Conservation (phyloP, 1,284 basidiomycete species). For the Gomphus sp. region DNA sequence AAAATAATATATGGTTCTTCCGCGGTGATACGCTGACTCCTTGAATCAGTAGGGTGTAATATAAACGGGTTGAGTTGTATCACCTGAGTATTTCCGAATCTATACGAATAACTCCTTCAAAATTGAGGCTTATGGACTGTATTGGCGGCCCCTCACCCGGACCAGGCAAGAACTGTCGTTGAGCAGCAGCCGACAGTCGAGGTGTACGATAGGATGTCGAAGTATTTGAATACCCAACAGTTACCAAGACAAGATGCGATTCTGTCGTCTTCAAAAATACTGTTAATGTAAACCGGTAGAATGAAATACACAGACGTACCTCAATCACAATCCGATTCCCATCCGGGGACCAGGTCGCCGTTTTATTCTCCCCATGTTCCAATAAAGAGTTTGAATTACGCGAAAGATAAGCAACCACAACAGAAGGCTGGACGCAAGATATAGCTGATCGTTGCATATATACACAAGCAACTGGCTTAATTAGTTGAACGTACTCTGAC, state of each 20-base stretch:
- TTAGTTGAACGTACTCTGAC: constrained; percentile 54
- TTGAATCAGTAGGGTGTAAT: constrained; percentile 9
- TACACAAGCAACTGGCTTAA: neutral
- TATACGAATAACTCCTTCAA: constrained; percentile 77
- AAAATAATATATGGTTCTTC: constrained; percentile 58
- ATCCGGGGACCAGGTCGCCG: constrained; percentile 74
- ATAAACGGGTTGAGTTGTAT: constrained; percentile 18
- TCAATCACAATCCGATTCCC: constrained; percentile 70
- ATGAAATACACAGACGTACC: constrained; percentile 27
- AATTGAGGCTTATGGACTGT: constrained; percentile 53
- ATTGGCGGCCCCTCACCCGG: constrained; percentile 69
- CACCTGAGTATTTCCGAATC: constrained; percentile 69
- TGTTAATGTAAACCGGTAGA: constrained; percentile 9
- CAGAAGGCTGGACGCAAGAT: constrained; percentile 52
- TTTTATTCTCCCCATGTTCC: constrained; percentile 71
- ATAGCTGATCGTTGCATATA: neutral
- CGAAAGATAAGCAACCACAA: constrained; percentile 64
- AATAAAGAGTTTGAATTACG: constrained; percentile 69
- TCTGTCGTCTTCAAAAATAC: constrained; percentile 49
- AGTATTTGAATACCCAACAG: constrained; percentile 51
- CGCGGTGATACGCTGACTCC: constrained; percentile 59
- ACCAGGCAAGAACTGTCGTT: constrained; percentile 62
- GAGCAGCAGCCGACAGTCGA: constrained; percentile 41
- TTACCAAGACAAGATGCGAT: constrained; percentile 71
- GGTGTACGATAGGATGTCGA: constrained; percentile 45